phyloP scores from a whole-genome alignment of 2,329 filamentous ascomycete genomes.

The Falciphora oryzae region DNA sequence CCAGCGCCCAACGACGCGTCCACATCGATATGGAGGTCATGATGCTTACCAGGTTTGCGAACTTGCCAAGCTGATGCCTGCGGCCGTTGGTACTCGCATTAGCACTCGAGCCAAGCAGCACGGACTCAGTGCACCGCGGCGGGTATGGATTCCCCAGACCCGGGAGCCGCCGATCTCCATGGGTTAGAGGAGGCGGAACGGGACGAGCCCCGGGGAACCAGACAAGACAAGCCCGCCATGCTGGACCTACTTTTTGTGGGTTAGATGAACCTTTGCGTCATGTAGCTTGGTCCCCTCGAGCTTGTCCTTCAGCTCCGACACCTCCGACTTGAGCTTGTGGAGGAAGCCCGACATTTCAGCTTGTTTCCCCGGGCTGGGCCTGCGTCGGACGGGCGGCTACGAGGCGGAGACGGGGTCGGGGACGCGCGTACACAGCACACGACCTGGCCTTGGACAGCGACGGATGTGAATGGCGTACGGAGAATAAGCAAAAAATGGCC shows the following conservation, averaged over 20 bases:
- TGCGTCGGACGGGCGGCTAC: neutral
- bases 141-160: neutral
- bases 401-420: neutral
- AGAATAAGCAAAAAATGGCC: neutral
- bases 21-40: neutral
- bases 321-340: constrained; percentile 44
- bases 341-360: constrained; percentile 24
- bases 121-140: too few relatives aligned
- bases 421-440: neutral
- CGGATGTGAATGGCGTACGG: neutral
- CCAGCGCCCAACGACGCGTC: neutral
- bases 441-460: neutral
- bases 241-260: constrained; percentile 49
- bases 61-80: constrained; percentile 55
- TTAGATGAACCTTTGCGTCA: constrained; percentile 50
- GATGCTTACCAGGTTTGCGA: constrained; percentile 52
- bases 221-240: constrained; percentile 1
- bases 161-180: too few relatives aligned
- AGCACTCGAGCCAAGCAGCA: constrained; percentile 3
- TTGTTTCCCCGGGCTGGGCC: neutral
- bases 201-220: neutral
- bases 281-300: constrained; percentile 47
- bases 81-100: neutral
- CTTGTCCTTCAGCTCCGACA: constrained; percentile 45
- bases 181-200: too few relatives aligned